Evolutionary conservation across 805 yeast genomes (phyloP), one percentile per base, ranked within the genome.

Genomic region (Zygotorulaspora chibaensis): DNA sequence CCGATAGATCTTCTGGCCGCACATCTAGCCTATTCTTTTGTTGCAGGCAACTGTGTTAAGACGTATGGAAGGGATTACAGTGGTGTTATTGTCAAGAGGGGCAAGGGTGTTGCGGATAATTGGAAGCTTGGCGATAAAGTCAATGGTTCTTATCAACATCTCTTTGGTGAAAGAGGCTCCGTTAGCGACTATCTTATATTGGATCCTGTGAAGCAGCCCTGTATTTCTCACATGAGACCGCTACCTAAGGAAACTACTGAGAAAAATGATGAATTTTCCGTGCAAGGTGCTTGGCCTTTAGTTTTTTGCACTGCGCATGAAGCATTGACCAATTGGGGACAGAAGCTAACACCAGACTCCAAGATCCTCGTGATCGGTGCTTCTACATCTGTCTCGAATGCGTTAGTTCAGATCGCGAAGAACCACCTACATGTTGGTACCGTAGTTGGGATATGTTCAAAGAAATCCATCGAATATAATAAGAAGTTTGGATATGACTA

Each of bases 321-420:
- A 12, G 65, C 72, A 40, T 60, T 75, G 26, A 58, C 60, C 8
- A 47, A 56, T 6, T 53, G 56, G 23, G 59, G 60, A 2, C 69
- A 71, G 46, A 61, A 64, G 28, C 65, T 76, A 16, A 69, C 67
- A 31, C 68, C 69, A 9, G 65, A 68, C 12, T 68, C 79, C 4
- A 75, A 72, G 47, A 76, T 84, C 3, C 69, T 85, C 39, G 73
- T 87, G 16, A 67, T 84, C 38, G 96, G 96, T 31, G 91, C 84
- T 20, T 81, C 85, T 8, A 80, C 95, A 1, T 66, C 82, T 11
- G 89, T 84, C 12, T 89, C 90, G 17, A 59, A 72, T 25, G 72
- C 70, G 48, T 70, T 74, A 3, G 67, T 79, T 29, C 86, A 81
- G 61, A 61, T 84, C 34, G 78, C 83, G 8, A 81, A 76, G 60